Conservation (phyloP, 2,329 filamentous ascomycete genomes). For the Leptoxyphium fumago region DNA sequence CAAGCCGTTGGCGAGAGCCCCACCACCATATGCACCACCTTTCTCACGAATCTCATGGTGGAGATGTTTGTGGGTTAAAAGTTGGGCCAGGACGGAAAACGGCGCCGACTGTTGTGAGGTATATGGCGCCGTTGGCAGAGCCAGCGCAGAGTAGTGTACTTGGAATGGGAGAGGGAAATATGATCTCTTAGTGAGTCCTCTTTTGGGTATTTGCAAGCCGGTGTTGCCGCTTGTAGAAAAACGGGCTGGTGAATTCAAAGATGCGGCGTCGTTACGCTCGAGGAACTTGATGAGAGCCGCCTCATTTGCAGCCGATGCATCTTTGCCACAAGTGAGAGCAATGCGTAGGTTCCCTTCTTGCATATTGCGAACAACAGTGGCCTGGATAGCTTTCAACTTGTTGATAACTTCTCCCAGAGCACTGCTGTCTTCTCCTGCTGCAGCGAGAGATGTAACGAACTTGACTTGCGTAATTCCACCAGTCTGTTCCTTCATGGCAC, state of each 20-base stretch:
- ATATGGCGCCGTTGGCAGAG: slow-evolving; percentile 73
- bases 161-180: slow-evolving; percentile 95
- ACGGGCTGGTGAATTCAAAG: slow-evolving; percentile 15
- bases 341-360: slow-evolving; percentile 52
- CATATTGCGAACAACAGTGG: slow-evolving; percentile 52
- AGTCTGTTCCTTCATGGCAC: slow-evolving; percentile 68
- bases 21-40: slow-evolving; percentile 88
- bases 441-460: slow-evolving; percentile 64
- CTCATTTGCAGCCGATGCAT: slow-evolving; percentile 57
- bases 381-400: slow-evolving; percentile 76
- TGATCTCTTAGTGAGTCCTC: slow-evolving; percentile 37
- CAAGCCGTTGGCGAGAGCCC: slow-evolving; percentile 65
- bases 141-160: slow-evolving; percentile 82
- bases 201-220: slow-evolving; percentile 7
- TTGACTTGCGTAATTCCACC: slow-evolving; percentile 82
- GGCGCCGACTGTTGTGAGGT: slow-evolving; percentile 59
- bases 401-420: slow-evolving; percentile 42
- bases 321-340: slow-evolving; percentile 71
- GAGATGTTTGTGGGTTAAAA: slow-evolving; percentile 89
- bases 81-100: slow-evolving; percentile 75
- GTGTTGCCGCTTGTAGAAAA: slow-evolving; percentile 11
- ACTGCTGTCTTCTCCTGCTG: slow-evolving; percentile 56
- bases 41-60: slow-evolving; percentile 98
- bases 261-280: slow-evolving; percentile 5
- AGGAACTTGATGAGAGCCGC: slow-evolving; percentile 58